A percentile compares a stretch with the other conserved stretches of the same genome.
Evolutionary conservation across 345 rosid species (phyloP).

Genomic region (Populus ilicifolia): DNA sequence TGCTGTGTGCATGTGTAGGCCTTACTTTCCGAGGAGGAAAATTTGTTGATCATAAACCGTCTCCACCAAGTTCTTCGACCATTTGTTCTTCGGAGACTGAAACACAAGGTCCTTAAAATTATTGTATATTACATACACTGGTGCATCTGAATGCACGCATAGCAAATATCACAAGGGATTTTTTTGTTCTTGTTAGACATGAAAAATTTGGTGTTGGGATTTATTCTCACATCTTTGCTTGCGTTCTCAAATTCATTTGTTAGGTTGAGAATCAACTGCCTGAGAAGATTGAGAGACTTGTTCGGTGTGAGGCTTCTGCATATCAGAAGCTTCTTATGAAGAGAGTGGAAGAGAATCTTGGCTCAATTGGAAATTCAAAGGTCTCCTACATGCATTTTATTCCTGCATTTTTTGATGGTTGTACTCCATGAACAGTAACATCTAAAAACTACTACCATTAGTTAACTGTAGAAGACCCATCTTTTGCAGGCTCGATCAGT

Average conservation of each 20-base stretch:
- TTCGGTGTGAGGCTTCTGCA: slow-evolving; percentile 91
- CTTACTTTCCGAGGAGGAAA: slow-evolving; percentile 87
- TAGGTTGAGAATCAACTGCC: slow-evolving; percentile 91
- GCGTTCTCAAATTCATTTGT: slow-evolving; percentile 19
- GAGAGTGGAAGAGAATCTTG: slow-evolving; percentile 92
- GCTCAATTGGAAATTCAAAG: slow-evolving; percentile 79
- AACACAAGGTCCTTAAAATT: slow-evolving; percentile 69
- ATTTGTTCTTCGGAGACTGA: slow-evolving; percentile 84
- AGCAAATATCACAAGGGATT: neutral
- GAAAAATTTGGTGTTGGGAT: neutral
- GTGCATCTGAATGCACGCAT: neutral
- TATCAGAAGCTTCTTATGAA: slow-evolving; percentile 90
- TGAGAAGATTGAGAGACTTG: slow-evolving; percentile 85
- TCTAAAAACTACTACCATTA: neutral
- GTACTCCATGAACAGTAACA: neutral
- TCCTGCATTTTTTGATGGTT: neutral
- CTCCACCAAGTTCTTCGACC: slow-evolving; percentile 97
- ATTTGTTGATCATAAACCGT: slow-evolving; percentile 82
- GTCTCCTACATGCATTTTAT: slow-evolving; percentile 25
- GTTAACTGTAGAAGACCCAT: slow-evolving; percentile 3
- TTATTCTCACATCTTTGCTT: slow-evolving; percentile 4
- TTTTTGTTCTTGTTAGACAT: neutral
- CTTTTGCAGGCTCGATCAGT: slow-evolving; percentile 66
- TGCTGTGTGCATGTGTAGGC: slow-evolving; percentile 43
- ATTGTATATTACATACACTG: neutral